Evolutionary conservation across 2,329 filamentous ascomycete species (phyloP).

Genomic region (Trichoderma sp.): DNA sequence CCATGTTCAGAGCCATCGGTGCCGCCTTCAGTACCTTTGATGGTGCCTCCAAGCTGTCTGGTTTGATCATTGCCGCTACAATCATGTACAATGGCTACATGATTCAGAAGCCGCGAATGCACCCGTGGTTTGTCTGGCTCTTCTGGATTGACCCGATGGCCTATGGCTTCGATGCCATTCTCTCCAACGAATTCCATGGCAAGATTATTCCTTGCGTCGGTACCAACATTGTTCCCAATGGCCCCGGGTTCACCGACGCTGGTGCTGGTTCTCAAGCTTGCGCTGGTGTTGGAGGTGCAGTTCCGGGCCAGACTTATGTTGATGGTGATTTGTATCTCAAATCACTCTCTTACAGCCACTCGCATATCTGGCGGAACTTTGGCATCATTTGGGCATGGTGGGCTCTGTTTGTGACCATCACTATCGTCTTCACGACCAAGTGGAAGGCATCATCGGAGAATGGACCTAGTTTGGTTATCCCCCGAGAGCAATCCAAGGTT

Average conservation of each 20-base stretch:
- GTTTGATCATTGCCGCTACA: conserved; percentile 47
- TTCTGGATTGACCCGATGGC: conserved; percentile 66
- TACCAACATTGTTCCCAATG: conserved; percentile 49
- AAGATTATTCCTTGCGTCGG: conserved; percentile 49
- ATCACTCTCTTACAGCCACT: conserved; percentile 51
- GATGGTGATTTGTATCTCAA: conserved; percentile 58
- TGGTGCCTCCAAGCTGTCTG: conserved; percentile 56
- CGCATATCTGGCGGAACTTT: conserved; percentile 58
- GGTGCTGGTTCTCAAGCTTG: conserved; percentile 47
- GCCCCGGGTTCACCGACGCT: conserved; percentile 44
- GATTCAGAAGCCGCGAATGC: conserved; percentile 60
- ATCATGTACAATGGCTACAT: conserved; percentile 64
- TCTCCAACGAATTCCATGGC: conserved; percentile 68
- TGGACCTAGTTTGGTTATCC: conserved; percentile 57
- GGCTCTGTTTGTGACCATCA: conserved; percentile 56
- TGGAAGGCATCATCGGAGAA: conserved; percentile 55
- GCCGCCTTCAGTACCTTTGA: conserved; percentile 57
- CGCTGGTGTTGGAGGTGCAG: conserved; percentile 56
- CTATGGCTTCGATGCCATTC: conserved; percentile 65
- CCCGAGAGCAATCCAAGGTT: conserved; percentile 53
- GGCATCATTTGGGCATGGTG: conserved; percentile 63
- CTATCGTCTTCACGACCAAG: conserved; percentile 53
- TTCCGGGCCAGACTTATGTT: conserved; percentile 46
- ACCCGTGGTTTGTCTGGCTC: conserved; percentile 61
- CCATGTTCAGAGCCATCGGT: conserved; percentile 54